A percentile compares a stretch with the other conserved stretches of the same genome.
phyloP scores from a whole-genome alignment of 2,329 filamentous ascomycete genomes.

The Juglanconis oblonga region DNA sequence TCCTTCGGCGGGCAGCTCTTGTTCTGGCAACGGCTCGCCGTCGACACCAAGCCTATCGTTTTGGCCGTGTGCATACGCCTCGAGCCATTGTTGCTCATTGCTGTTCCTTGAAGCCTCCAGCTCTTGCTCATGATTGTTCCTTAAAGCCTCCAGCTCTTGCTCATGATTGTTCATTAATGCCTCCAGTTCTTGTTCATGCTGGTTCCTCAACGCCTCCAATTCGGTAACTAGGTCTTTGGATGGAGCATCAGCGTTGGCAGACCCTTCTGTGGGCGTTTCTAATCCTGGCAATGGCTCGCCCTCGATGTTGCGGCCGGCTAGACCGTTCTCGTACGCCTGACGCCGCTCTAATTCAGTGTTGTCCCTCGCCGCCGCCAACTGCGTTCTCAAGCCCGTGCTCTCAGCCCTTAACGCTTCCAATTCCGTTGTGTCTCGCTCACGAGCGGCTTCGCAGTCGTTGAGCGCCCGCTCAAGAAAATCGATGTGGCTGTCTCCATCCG shows the following conservation, averaged over 20 bases:
- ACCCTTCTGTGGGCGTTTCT: background rate
- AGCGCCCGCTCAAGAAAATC: background rate
- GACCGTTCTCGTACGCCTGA: background rate
- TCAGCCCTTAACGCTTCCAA: background rate
- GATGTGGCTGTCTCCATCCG: background rate
- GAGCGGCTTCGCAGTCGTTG: background rate
- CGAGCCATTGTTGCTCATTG: no score
- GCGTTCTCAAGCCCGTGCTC: background rate
- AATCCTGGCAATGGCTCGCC: no score
- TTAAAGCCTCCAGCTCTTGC: background rate
- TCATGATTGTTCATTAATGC: background rate
- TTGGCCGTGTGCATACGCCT: no score
- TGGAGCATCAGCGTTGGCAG: no score
- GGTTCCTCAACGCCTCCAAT: background rate
- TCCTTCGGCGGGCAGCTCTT: background rate
- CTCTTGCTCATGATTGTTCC: background rate
- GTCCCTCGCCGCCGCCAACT: background rate
- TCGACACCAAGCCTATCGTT: background rate
- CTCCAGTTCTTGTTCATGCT: background rate
- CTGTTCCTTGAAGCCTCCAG: background rate
- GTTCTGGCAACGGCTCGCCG: background rate
- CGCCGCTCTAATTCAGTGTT: background rate
- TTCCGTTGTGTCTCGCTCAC: background rate
- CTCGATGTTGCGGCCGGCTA: background rate
- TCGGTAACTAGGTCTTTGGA: background rate